Percentiles rank a stretch among this genome's conserved stretches.
Evolutionary conservation across 768 basidiomycete species (phyloP).

Genomic region (Sistotremastrum suecicum): DNA sequence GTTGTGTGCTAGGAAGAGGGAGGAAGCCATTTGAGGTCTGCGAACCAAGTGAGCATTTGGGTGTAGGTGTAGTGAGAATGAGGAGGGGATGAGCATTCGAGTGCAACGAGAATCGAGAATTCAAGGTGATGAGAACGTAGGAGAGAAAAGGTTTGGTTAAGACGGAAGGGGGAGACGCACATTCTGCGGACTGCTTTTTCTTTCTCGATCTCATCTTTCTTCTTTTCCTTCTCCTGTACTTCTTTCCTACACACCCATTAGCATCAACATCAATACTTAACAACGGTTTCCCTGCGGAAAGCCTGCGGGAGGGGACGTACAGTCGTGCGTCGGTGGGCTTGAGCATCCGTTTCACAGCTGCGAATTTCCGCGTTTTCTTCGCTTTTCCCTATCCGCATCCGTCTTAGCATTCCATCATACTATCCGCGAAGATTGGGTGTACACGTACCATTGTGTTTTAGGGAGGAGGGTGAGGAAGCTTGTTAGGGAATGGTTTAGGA

Average conservation of each 20-base stretch:
- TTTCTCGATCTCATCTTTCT: slow-evolving; percentile 70
- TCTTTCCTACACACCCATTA: slow-evolving; percentile 55
- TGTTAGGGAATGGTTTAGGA: too few relatives aligned
- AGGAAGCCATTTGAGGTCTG: slow-evolving; percentile 79
- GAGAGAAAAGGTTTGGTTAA: too few relatives aligned
- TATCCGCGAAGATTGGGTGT: too few relatives aligned
- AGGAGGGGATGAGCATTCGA: background rate
- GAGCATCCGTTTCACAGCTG: slow-evolving; percentile 82
- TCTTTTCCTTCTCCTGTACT: slow-evolving; percentile 80
- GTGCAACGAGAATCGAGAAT: background rate
- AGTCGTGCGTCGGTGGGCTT: slow-evolving; percentile 89
- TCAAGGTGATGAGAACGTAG: background rate
- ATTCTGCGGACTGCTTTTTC: slow-evolving; percentile 64
- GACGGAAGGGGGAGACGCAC: slow-evolving; percentile 30
- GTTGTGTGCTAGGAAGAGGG: slow-evolving; percentile 90
- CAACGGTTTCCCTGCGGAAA: background rate
- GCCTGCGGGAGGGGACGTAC: slow-evolving; percentile 30
- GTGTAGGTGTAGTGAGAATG: background rate
- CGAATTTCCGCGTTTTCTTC: slow-evolving; percentile 92
- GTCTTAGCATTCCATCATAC: too few relatives aligned
- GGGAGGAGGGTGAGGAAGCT: too few relatives aligned
- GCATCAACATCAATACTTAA: background rate
- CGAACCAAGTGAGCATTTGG: background rate
- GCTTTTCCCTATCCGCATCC: slow-evolving; percentile 53
- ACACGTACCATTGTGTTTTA: too few relatives aligned